Conservation (phyloP, 176 grass and related monocot genomes). For the Aegilops tauschii region DNA sequence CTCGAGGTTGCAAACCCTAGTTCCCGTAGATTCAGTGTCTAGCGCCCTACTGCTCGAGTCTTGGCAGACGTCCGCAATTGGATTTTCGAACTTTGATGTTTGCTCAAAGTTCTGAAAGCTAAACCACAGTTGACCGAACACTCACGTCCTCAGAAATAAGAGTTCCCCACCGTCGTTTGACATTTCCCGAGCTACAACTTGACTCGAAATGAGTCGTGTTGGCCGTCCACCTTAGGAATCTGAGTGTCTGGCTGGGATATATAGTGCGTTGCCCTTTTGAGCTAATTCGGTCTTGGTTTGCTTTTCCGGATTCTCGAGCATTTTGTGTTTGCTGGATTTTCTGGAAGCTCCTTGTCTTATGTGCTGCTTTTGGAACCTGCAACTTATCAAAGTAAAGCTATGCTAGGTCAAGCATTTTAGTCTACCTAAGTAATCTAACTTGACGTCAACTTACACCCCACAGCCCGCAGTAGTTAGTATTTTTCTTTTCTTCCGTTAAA, state of each 20-base stretch:
- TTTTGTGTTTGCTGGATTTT: neutral
- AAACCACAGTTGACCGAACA: neutral
- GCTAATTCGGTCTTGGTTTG: neutral
- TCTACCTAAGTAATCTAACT: neutral
- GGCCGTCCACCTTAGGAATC: neutral
- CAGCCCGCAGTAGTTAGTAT: neutral
- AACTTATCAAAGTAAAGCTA: neutral
- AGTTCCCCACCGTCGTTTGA: neutral
- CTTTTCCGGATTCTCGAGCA: neutral
- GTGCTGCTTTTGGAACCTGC: neutral
- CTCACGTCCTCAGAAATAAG: neutral
- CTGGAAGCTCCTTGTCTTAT: neutral
- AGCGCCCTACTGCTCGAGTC: neutral
- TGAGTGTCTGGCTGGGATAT: neutral
- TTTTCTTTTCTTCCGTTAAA: neutral
- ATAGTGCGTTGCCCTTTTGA: neutral
- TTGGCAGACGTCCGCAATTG: neutral
- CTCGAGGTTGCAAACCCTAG: conserved; percentile 5
- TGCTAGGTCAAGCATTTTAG: neutral
- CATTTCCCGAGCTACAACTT: neutral
- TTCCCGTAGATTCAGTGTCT: neutral
- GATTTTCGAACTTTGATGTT: neutral
- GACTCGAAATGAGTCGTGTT: neutral
- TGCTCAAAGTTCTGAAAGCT: neutral
- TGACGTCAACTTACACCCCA: neutral